Percentiles rank a stretch among this genome's conserved stretches.
Conservation (phyloP, 805 yeast species). For the Saccharomyces mikatae region DNA sequence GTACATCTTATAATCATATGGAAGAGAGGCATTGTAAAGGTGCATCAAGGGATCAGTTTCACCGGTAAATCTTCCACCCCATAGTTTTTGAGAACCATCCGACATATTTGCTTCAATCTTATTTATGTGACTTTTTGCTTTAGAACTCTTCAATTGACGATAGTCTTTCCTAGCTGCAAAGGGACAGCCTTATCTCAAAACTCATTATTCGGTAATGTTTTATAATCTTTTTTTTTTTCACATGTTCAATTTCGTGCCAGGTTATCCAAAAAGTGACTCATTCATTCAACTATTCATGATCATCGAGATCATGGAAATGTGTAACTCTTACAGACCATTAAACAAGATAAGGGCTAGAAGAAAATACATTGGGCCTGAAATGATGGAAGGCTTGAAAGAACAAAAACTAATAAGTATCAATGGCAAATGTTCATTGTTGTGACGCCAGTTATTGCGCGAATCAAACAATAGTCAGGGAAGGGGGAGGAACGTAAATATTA, state of each 20-base stretch:
- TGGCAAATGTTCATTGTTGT: background rate
- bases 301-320: background rate
- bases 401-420: background rate
- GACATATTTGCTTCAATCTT: conserved; percentile 11
- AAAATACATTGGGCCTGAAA: background rate
- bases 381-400: background rate
- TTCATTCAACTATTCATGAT: background rate
- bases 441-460: background rate
- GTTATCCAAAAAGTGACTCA: background rate
- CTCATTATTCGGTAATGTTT: background rate
- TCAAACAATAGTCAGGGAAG: background rate
- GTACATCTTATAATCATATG: conserved; percentile 92
- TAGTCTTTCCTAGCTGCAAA: background rate
- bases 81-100: conserved; percentile 52
- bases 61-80: conserved; percentile 99
- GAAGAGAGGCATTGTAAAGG: conserved; percentile 90
- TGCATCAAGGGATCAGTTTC: conserved; percentile 97
- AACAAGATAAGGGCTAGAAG: background rate
- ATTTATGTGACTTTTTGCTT: background rate
- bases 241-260: background rate
- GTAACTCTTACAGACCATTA: background rate
- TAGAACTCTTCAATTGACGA: background rate
- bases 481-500: background rate
- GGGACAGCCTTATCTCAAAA: background rate
- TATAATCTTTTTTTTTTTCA: background rate